phyloP scores from a whole-genome alignment of 768 basidiomycete genomes.

The Lactifluus volemus region DNA sequence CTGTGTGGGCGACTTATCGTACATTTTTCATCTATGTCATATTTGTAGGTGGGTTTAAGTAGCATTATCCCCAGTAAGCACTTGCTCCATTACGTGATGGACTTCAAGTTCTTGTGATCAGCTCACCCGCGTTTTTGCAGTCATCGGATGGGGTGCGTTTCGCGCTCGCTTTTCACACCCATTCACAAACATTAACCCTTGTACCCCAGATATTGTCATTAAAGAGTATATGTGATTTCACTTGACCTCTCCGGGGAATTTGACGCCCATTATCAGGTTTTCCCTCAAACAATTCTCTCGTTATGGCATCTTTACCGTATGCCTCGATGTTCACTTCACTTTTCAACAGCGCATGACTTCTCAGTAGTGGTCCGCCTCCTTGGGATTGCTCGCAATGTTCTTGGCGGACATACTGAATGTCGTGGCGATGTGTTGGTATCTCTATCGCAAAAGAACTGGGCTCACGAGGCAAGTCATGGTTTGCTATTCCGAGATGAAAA shows the following conservation, averaged over 20 bases:
- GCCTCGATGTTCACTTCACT: constrained; percentile 2
- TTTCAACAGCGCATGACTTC: background rate
- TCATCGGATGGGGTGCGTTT: constrained; percentile 21
- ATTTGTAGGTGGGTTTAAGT: constrained; percentile 26
- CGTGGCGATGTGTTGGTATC: constrained; percentile 38
- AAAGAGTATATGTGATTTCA: constrained; percentile 32
- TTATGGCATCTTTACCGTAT: constrained; percentile 28
- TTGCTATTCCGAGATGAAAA: background rate
- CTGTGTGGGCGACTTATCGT: background rate
- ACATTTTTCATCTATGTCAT: background rate
- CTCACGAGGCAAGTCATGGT: constrained; percentile 29
- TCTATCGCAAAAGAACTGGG: constrained; percentile 39
- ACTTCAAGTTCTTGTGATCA: background rate
- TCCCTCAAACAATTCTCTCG: constrained; percentile 28
- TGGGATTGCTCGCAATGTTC: constrained; percentile 37
- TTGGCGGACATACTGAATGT: constrained; percentile 44
- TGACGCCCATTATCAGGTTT: constrained; percentile 13
- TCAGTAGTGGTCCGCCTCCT: constrained; percentile 39
- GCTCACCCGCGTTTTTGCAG: constrained; percentile 3
- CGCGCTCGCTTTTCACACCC: background rate
- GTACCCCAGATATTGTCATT: constrained; percentile 35
- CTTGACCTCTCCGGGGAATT: background rate
- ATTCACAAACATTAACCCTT: background rate
- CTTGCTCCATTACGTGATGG: background rate
- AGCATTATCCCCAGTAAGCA: constrained; percentile 36